Evolutionary conservation across 148 eudicot genomes (phyloP).

Genomic region (Camellia japonica): DNA sequence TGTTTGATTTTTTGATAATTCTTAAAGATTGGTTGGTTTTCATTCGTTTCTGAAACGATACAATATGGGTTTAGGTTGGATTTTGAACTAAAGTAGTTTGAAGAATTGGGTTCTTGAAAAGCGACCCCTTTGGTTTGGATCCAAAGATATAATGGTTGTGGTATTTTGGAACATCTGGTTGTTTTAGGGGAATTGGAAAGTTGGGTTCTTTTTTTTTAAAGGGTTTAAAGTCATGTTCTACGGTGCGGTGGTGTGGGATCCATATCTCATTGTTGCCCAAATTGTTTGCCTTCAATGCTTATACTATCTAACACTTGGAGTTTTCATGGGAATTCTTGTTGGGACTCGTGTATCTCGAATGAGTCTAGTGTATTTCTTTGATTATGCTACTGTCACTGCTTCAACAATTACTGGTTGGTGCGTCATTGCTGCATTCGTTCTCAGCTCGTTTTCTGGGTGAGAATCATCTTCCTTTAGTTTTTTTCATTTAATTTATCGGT

Average conservation of each 20-base stretch:
- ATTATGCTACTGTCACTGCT: slow-evolving; percentile 70
- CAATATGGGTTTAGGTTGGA: neutral
- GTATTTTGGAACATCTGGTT: neutral
- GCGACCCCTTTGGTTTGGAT: neutral
- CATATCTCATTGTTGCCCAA: slow-evolving; percentile 92
- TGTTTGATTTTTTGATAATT: neutral
- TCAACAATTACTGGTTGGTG: slow-evolving; percentile 90
- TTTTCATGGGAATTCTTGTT: slow-evolving; percentile 60
- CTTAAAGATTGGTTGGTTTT: neutral
- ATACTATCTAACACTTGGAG: slow-evolving; percentile 72
- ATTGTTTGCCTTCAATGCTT: slow-evolving; percentile 86
- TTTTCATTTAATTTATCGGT: neutral
- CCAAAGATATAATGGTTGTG: neutral
- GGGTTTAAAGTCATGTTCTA: slow-evolving; percentile 72
- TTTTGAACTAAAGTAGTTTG: neutral
- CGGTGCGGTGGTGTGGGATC: slow-evolving; percentile 91
- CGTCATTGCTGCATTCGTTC: slow-evolving; percentile 67
- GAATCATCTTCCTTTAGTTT: slow-evolving; percentile 12
- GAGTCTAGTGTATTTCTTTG: slow-evolving; percentile 84
- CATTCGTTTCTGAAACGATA: neutral
- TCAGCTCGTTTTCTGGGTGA: slow-evolving; percentile 84
- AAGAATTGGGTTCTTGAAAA: neutral
- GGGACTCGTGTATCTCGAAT: slow-evolving; percentile 77
- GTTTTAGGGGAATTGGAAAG: slow-evolving; percentile 6
- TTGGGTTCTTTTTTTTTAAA: slow-evolving; percentile 3